Conservation (phyloP, 176 grass and related monocot genomes). For the Bolboschoenus planiculmis region DNA sequence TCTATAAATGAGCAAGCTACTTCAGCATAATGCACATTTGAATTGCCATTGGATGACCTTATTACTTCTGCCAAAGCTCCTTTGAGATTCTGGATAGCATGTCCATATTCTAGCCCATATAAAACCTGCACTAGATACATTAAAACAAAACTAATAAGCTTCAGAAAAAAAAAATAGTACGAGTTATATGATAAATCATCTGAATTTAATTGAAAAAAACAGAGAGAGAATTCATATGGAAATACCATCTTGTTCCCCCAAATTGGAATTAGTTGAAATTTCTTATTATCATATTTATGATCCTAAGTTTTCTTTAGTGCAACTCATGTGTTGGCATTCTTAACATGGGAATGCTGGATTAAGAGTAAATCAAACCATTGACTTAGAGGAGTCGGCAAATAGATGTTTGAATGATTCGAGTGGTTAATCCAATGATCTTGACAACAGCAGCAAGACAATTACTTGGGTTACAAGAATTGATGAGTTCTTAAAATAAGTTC, state of each 20-base stretch:
- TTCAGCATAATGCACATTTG: slow-evolving; percentile 50
- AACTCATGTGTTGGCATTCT: not conserved
- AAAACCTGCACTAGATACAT: slow-evolving; percentile 44
- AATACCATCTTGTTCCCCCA: not conserved
- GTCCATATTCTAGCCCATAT: slow-evolving; percentile 77
- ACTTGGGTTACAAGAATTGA: not conserved
- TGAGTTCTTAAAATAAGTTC: not conserved
- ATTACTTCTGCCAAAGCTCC: slow-evolving; percentile 24
- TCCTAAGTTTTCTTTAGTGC: not conserved
- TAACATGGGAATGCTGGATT: not conserved
- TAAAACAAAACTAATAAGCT: not conserved
- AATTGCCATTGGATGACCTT: slow-evolving; percentile 23
- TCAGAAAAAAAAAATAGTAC: not conserved
- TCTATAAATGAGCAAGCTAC: slow-evolving; percentile 52
- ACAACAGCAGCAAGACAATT: not conserved
- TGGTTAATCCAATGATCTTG: not conserved
- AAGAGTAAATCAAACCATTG: not conserved
- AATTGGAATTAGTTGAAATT: not conserved
- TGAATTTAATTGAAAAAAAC: not conserved
- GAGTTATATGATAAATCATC: not conserved
- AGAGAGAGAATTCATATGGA: not conserved
- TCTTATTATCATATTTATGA: too few species aligned
- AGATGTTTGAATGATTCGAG: not conserved
- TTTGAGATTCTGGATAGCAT: slow-evolving; percentile 61
- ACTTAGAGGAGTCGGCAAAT: not conserved